Conservation (phyloP, 805 yeast genomes). For the Yarrowia divulgata region DNA sequence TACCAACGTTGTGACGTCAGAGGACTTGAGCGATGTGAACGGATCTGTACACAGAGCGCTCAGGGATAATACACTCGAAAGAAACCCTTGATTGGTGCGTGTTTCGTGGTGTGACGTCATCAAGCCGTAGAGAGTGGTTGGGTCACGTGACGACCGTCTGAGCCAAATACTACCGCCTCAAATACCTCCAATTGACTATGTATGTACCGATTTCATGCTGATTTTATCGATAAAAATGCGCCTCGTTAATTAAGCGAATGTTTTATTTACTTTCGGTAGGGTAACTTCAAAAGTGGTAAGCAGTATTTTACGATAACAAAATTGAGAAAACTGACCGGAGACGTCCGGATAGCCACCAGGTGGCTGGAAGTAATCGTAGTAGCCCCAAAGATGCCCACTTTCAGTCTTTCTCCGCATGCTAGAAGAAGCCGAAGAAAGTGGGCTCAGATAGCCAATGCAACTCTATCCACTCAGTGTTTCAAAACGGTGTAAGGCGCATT, state of each 20-base stretch:
- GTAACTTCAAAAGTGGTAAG: background rate
- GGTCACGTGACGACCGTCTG: too few relatives aligned
- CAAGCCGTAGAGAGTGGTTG: too few relatives aligned
- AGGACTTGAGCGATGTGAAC: background rate
- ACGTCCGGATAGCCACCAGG: too few relatives aligned
- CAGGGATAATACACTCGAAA: background rate
- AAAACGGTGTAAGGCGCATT: background rate
- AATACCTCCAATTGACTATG: too few relatives aligned
- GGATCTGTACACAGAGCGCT: background rate
- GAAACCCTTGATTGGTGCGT: background rate
- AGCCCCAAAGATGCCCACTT: background rate
- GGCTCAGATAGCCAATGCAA: background rate
- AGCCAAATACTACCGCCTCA: too few relatives aligned
- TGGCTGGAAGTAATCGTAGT: too few relatives aligned
- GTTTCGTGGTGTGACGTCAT: background rate
- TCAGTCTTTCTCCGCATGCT: background rate
- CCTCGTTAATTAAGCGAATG: constrained; percentile 1
- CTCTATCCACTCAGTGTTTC: background rate
- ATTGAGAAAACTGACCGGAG: too few relatives aligned
- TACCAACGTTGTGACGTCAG: constrained; percentile 24
- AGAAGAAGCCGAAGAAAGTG: background rate
- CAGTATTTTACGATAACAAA: too few relatives aligned
- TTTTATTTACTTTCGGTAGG: background rate
- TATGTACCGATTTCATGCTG: background rate
- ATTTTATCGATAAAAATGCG: constrained; percentile 2